Conservation (phyloP, 805 yeast species). For the Nakazawaea ishiwadae region DNA sequence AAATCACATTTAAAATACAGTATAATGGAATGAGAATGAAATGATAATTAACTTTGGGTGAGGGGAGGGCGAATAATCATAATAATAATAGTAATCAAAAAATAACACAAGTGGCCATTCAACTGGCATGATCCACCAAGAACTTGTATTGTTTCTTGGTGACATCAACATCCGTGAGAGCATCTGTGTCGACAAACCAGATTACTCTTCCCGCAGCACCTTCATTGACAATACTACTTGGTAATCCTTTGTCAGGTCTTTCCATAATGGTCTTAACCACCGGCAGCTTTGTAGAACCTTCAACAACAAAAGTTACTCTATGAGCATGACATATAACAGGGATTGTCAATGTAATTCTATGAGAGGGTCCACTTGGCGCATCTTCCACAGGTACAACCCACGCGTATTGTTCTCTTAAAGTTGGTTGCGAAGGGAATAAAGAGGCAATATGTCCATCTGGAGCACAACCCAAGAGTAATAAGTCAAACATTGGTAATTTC, state of each 20-base stretch:
- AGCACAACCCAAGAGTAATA: conserved; percentile 91
- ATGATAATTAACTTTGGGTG: no score
- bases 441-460: conserved; percentile 98
- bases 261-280: conserved; percentile 89
- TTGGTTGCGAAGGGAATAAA: conserved; percentile 89
- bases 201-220: conserved; percentile 95
- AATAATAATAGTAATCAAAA: no score
- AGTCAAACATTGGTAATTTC: conserved; percentile 90
- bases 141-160: conserved; percentile 70
- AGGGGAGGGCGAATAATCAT: no score
- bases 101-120: no score
- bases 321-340: conserved; percentile 95
- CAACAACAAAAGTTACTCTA: conserved; percentile 91
- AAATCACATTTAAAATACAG: no score
- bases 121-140: conserved; percentile 29
- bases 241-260: conserved; percentile 94
- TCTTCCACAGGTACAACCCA: conserved; percentile 93
- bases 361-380: conserved; percentile 84
- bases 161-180: conserved; percentile 72
- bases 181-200: conserved; percentile 97
- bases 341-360: conserved; percentile 83
- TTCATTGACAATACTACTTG: conserved; percentile 89
- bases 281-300: conserved; percentile 94
- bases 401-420: conserved; percentile 82
- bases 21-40: no score